Base-by-base conservation (phyloP, 192 early-diverging fungal species). In the Funneliformis mosseae region DNA sequence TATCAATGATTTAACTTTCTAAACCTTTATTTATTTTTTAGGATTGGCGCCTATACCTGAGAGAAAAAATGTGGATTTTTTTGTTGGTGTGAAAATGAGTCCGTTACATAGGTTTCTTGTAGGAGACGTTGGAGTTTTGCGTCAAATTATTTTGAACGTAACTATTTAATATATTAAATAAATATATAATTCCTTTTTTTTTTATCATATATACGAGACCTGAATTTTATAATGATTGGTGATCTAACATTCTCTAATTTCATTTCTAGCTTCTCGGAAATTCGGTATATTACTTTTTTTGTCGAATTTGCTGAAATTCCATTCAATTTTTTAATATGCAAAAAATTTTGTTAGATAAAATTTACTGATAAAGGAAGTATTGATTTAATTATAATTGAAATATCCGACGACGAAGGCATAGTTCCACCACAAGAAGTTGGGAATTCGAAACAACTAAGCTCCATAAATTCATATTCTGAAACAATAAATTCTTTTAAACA, bases 131-230 rank as follows among this genome's bases (percentile, higher is more conserved):
- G 68, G 68, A 5, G 68, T 70, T 21, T 70, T 70, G 11, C 14
- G 68, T n/a, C 68, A 41, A 42, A 70, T 70, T 42, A 70, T 70
- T 41, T 70, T 70, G n/a, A 70, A 70, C 42, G 68, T 70, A 70
- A 43, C 8, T 69, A 25, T n/a, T 63, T 66, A 25, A 12, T 66
- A 12, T 33, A 33, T 33, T 33, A 33, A 33, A 33, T 55, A 55
- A 55, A 55, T 55, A 55, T 18, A 21, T 55, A 55, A 21, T 16
- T 55, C 5, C 33, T 69, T 39, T 38, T 39, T 38, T 18, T 48
- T 2, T 55, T 55, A 2, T 33, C 33, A 33, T 33, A 33, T n/a
- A 33, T 33, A 33, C 6, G 43, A 45, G 43, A 0, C 43, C 8
- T 45, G 50, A 55, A 55, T 55, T 55, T 55, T 0, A 55, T 50